Percentiles rank a stretch among this genome's conserved stretches.
These are phyloP conservation scores for Talaromyces liani DNA, from an alignment of 495 filamentous ascomycete species.

Conservation along the genomic window DNA sequence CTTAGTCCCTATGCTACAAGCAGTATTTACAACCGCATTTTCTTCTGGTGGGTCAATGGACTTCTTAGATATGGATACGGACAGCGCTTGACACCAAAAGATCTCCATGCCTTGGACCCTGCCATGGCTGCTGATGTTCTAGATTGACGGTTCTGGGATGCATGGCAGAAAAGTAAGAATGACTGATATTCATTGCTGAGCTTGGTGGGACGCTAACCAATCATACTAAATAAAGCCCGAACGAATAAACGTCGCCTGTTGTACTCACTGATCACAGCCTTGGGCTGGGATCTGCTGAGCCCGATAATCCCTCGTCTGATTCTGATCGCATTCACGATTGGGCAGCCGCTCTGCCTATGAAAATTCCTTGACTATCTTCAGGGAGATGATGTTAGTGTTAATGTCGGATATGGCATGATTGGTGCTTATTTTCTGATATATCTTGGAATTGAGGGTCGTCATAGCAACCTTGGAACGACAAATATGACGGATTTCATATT, in stretches of 20 bases:
- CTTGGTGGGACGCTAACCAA: neutral
- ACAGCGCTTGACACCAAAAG: constrained; percentile 20
- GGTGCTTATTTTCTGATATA: constrained; percentile 59
- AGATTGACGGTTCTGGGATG: constrained; percentile 16
- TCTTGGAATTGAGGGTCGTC: constrained; percentile 46
- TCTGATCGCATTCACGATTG: constrained; percentile 44
- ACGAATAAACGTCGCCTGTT: constrained; percentile 7
- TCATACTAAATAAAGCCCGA: neutral
- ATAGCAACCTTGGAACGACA: neutral
- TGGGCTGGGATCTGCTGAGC: constrained; percentile 29
- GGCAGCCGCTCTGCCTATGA: constrained; percentile 49
- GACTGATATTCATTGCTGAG: neutral
- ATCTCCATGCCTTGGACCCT: constrained; percentile 24
- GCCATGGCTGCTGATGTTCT: constrained; percentile 16
- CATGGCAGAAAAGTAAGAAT: neutral
- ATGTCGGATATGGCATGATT: constrained; percentile 53
- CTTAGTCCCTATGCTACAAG: constrained; percentile 41
- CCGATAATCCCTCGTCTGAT: constrained; percentile 40
- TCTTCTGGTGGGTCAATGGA: constrained; percentile 49
- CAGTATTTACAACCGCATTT: constrained; percentile 34
- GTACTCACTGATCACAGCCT: constrained; percentile 7
- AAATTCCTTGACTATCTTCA: constrained; percentile 29
- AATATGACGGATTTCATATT: neutral
- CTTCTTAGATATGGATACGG: constrained; percentile 32
- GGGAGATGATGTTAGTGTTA: neutral